These are phyloP conservation scores for Verticillium nubilum DNA, from an alignment of 2,329 filamentous ascomycete genomes.

Conservation along the genomic window DNA sequence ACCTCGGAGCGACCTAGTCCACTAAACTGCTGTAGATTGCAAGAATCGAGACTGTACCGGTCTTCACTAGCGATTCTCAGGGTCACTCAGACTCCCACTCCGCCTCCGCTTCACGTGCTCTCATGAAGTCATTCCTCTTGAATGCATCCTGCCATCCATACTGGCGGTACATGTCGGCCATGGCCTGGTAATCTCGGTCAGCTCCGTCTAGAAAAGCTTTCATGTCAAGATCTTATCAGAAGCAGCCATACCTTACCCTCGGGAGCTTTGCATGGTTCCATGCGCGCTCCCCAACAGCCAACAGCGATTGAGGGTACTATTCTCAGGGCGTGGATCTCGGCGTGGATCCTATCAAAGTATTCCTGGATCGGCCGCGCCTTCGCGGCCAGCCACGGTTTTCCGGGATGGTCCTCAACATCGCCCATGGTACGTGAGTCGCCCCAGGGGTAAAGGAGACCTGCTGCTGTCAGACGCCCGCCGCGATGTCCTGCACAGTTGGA, in stretches of 20 bases:
- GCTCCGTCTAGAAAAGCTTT: too few species aligned
- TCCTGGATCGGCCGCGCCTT: conserved; percentile 3
- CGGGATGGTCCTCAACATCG: background rate
- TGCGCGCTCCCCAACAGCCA: too few species aligned
- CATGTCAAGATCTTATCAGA: too few species aligned
- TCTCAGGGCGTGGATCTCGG: conserved; percentile 7
- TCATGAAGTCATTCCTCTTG: conserved; percentile 6
- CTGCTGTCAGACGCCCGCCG: background rate
- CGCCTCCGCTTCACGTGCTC: background rate
- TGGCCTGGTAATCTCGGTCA: too few species aligned
- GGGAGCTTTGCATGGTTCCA: too few species aligned
- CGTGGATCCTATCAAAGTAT: conserved; percentile 7
- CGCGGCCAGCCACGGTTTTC: conserved; percentile 8
- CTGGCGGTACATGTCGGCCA: conserved; percentile 1
- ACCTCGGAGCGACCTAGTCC: too few species aligned
- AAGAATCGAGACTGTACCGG: background rate
- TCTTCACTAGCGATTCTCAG: too few species aligned
- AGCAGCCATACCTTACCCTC: too few species aligned
- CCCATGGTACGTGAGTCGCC: conserved; percentile 6
- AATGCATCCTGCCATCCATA: conserved; percentile 7
- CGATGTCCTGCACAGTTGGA: background rate
- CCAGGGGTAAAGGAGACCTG: conserved; percentile 9
- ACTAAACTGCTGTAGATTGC: too few species aligned
- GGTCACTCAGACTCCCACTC: background rate
- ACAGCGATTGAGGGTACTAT: conserved; percentile 3